Percentiles rank a stretch among this genome's conserved stretches.
These are phyloP conservation scores for Amanita rubescens DNA, from an alignment of 768 basidiomycete species.

Conservation along the genomic window DNA sequence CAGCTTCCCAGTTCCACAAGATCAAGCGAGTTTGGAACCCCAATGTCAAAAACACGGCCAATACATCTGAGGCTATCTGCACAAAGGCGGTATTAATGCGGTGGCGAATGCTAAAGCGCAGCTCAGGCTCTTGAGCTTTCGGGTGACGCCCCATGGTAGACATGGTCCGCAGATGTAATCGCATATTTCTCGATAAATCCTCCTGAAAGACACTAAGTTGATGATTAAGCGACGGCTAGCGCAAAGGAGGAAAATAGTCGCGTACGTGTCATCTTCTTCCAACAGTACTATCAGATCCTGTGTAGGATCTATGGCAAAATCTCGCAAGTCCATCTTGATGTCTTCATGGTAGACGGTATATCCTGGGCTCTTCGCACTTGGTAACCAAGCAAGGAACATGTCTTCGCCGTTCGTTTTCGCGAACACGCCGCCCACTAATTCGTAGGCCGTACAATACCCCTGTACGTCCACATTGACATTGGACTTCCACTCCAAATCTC, in stretches of 20 bases:
- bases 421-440: constrained; percentile 54
- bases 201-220: background rate
- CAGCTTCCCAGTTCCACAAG: constrained; percentile 49
- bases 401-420: constrained; percentile 28
- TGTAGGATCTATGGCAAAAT: constrained; percentile 60
- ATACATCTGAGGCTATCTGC: constrained; percentile 47
- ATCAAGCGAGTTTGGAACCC: constrained; percentile 23
- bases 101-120: constrained; percentile 19
- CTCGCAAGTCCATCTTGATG: constrained; percentile 35
- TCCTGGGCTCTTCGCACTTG: constrained; percentile 15
- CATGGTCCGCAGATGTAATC: constrained; percentile 37
- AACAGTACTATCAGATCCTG: constrained; percentile 51
- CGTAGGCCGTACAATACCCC: constrained; percentile 37
- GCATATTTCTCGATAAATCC: constrained; percentile 8
- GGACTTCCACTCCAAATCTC: constrained; percentile 15
- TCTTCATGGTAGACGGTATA: constrained; percentile 21
- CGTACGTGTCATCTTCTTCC: constrained; percentile 12
- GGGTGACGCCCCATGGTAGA: constrained; percentile 36
- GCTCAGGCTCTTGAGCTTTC: constrained; percentile 22
- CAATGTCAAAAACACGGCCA: constrained; percentile 37
- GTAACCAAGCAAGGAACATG: constrained; percentile 17
- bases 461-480: constrained; percentile 5
- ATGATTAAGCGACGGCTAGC: background rate
- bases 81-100: constrained; percentile 27
- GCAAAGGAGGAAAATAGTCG: background rate